These are phyloP conservation scores for Ramichloridium luteum DNA, from an alignment of 2,329 filamentous ascomycete genomes.

Conservation along the genomic window DNA sequence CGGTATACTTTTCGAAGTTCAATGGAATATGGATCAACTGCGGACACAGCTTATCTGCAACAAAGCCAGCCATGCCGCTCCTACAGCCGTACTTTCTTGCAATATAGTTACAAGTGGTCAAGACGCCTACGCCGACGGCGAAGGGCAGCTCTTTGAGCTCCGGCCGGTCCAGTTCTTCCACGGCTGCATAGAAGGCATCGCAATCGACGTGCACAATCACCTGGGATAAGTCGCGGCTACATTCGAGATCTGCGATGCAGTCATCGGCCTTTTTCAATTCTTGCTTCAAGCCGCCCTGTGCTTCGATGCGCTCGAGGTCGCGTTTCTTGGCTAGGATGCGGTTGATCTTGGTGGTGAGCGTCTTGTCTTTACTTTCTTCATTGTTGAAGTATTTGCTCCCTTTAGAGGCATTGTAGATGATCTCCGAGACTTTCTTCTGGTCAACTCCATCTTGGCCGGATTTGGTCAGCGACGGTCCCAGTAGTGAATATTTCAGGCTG, in stretches of 20 bases:
- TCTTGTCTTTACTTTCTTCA: constrained; percentile 70
- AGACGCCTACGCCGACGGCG: constrained; percentile 66
- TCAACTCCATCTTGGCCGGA: constrained; percentile 90
- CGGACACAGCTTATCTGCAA: constrained; percentile 88
- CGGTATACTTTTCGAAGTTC: constrained; percentile 81
- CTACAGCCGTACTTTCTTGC: constrained; percentile 83
- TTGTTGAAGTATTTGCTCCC: constrained; percentile 94
- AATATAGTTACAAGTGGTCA: constrained; percentile 73
- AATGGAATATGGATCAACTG: constrained; percentile 68
- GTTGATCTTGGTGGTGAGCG: constrained; percentile 74
- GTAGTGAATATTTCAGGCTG: constrained; percentile 76
- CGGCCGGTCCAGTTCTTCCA: constrained; percentile 63
- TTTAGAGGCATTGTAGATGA: constrained; percentile 94
- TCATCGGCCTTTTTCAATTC: constrained; percentile 70
- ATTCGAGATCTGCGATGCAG: constrained; percentile 66
- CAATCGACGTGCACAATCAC: constrained; percentile 86
- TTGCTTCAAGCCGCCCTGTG: constrained; percentile 41
- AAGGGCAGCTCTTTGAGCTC: constrained; percentile 81
- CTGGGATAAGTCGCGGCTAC: constrained; percentile 68
- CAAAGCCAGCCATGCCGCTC: constrained; percentile 91
- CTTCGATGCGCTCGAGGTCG: constrained; percentile 61
- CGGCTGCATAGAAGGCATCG: constrained; percentile 93
- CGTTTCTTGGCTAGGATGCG: constrained; percentile 63
- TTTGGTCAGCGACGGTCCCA: constrained; percentile 87
- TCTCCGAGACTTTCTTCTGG: constrained; percentile 83